Conservation (phyloP, 2,329 filamentous ascomycete species). For the Colletotrichum viniferum region DNA sequence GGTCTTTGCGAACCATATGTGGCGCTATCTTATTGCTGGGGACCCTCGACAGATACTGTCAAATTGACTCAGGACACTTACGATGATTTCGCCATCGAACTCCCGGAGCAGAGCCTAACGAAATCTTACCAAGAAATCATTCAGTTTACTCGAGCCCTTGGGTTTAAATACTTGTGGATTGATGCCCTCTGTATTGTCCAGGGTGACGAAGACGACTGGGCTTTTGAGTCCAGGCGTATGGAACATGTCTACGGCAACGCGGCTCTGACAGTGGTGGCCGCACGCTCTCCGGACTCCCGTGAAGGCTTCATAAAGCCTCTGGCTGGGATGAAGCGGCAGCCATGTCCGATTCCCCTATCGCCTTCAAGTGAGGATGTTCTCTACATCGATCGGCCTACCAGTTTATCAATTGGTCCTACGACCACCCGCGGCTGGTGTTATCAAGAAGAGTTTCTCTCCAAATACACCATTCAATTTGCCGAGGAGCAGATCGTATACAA, state of each 20-base stretch:
- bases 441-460: background rate
- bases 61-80: background rate
- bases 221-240: constrained; percentile 10
- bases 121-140: background rate
- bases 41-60: background rate
- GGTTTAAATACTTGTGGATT: background rate
- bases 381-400: background rate
- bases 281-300: background rate
- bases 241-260: constrained; percentile 13
- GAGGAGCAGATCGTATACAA: background rate
- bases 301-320: background rate
- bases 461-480: background rate
- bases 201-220: constrained; percentile 14
- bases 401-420: background rate
- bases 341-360: background rate
- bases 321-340: background rate
- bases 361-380: background rate
- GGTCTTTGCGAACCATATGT: background rate
- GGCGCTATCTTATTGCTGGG: background rate
- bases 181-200: constrained; percentile 14
- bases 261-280: background rate
- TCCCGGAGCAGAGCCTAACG: background rate
- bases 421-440: constrained; percentile 9
- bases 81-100: background rate
- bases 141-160: background rate